phyloP scores from a whole-genome alignment of 2,329 filamentous ascomycete genomes.

The Pyrenophora seminiperda region DNA sequence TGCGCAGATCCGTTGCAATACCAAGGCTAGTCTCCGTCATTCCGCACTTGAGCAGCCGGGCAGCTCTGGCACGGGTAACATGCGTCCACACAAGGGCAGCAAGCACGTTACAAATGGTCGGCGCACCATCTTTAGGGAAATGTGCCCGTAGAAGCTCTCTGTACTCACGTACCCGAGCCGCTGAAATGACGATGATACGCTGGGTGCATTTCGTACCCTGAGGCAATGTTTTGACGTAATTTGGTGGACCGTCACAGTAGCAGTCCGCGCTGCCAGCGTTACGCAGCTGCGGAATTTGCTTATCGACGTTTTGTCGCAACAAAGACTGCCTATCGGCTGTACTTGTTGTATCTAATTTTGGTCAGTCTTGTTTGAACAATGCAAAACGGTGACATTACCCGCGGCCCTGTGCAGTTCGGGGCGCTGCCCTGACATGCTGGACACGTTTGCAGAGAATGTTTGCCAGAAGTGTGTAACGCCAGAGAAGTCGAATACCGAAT shows the following conservation, averaged over 20 bases:
- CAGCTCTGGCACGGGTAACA: conserved; percentile 40
- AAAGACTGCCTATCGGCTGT: conserved; percentile 31
- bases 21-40: conserved; percentile 34
- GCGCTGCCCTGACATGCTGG: conserved; percentile 24
- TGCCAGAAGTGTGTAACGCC: conserved; percentile 39
- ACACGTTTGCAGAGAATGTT: conserved; percentile 32
- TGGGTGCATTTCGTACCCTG: conserved; percentile 33
- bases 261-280: conserved; percentile 27
- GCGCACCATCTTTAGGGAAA: conserved; percentile 25
- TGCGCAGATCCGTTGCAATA: conserved; percentile 40
- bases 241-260: conserved; percentile 33
- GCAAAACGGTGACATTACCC: conserved; percentile 14
- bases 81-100: conserved; percentile 45
- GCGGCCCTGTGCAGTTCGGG: conserved; percentile 13
- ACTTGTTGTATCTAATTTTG: conserved; percentile 19
- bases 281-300: conserved; percentile 15
- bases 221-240: conserved; percentile 36
- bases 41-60: conserved; percentile 23
- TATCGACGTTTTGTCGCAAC: conserved; percentile 31
- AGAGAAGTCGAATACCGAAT: conserved; percentile 41
- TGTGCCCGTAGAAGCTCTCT: conserved; percentile 30
- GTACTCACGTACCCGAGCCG: conserved; percentile 32
- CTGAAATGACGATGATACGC: conserved; percentile 38
- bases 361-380: conserved; percentile 17
- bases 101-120: conserved; percentile 41